Percentiles rank a stretch among this genome's conserved stretches.
Evolutionary conservation across 2,329 filamentous ascomycete genomes (phyloP).

Genomic region (Epichloe sylvatica): DNA sequence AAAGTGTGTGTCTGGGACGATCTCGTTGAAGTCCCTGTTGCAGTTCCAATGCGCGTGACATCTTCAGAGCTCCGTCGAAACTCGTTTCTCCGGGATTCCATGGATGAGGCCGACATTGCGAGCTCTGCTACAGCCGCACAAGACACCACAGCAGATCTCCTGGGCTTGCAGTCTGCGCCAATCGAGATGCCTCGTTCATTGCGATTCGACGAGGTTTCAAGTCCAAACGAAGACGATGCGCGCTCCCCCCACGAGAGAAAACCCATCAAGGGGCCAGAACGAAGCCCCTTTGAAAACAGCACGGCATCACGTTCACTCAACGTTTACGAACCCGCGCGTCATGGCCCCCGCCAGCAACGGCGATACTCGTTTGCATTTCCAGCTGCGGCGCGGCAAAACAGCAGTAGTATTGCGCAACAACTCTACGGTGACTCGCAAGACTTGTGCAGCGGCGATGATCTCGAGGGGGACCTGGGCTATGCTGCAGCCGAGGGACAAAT

Average conservation of each 20-base stretch:
- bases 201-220: constrained; percentile 50
- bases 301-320: constrained; percentile 28
- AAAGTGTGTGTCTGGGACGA: constrained; percentile 98
- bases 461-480: constrained; percentile 88
- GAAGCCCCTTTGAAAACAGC: constrained; percentile 15
- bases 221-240: constrained; percentile 27
- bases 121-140: constrained; percentile 20
- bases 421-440: constrained; percentile 39
- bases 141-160: constrained; percentile 46
- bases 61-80: constrained; percentile 72
- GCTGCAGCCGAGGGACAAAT: constrained; percentile 90
- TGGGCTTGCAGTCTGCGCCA: constrained; percentile 49
- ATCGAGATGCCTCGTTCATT: constrained; percentile 60
- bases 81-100: constrained; percentile 32
- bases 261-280: constrained; percentile 11
- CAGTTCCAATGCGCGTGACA: constrained; percentile 73
- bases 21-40: constrained; percentile 86
- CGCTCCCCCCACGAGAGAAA: constrained; percentile 23
- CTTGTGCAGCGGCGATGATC: constrained; percentile 55
- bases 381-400: constrained; percentile 31
- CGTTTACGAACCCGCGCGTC: constrained; percentile 31
- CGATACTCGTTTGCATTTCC: constrained; percentile 40
- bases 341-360: constrained; percentile 30
- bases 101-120: constrained; percentile 83
- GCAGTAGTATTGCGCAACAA: constrained; percentile 38